Evolutionary conservation across 2,329 filamentous ascomycete genomes (phyloP), one percentile per base, ranked within the genome.

Genomic region (Cytospora piceae): DNA sequence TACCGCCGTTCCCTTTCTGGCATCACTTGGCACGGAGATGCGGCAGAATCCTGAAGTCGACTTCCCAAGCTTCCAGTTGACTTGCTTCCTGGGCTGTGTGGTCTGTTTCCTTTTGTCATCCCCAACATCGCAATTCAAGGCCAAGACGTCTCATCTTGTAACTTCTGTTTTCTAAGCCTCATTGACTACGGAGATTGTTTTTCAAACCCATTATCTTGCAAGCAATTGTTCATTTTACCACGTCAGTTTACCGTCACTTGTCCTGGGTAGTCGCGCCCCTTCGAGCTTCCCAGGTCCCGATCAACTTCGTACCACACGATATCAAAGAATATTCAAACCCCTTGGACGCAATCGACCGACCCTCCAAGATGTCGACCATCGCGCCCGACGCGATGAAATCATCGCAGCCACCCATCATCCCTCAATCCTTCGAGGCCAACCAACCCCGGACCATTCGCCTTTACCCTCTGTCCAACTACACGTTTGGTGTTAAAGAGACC

Each of bases 381-480:
- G 91, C 92, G n/a, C 80, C 85, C 49, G 85, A 86, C 51, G 87
- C 89, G 70, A 85, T 93, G 58, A 90, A 94, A 77, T 94, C 91
- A 78, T 90, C 88, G 63, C 86, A 90, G 70, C 89, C 90, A 78
- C 93, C 94, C 29, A 88, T 89, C 69, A 85, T 92, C 61, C 93
- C 94, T 31, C 88, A 92, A 69, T 80, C 88, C 71, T 99, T 99
- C 85, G 92, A 94, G 75, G 89, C 87, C 61, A 93, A 94, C 76
- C 95, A 99, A 78, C 93, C 94, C 39, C 82, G 89, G 72, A 95
- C 93, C 2, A 94, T 99, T 74, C 91, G 92, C 61, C 87, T 99
- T 31, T 98, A 94, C 75, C 95, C 95, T 39, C 86, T 99, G 58
- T 97, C 93, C 71, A 99, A 98, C 84, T 99, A 99, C 83, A 98